phyloP scores from a whole-genome alignment of 164 flowering plant genomes.

The Pachysandra terminalis region DNA sequence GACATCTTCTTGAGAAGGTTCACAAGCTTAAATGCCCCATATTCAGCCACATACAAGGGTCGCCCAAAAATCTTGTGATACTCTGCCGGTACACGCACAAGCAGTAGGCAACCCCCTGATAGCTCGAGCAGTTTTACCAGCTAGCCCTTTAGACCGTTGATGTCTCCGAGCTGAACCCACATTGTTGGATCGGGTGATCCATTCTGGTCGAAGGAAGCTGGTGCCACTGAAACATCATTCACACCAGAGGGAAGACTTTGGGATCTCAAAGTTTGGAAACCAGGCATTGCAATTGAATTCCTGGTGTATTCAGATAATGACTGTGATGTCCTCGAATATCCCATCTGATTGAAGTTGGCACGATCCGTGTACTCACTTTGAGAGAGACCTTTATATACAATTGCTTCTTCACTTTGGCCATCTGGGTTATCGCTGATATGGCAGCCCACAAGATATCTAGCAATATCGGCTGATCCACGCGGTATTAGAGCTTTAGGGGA shows the following conservation, averaged over 20 bases:
- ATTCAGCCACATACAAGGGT: slow-evolving; percentile 74
- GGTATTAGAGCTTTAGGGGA: slow-evolving; percentile 45
- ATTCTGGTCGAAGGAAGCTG: slow-evolving; percentile 22
- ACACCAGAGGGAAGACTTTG: slow-evolving; percentile 53
- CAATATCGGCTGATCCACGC: slow-evolving; percentile 35
- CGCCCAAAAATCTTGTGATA: slow-evolving; percentile 74
- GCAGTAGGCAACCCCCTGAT: slow-evolving; percentile 68
- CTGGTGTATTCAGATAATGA: slow-evolving; percentile 50
- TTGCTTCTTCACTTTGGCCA: slow-evolving; percentile 68
- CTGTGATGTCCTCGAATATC: slow-evolving; percentile 40
- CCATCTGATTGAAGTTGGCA: slow-evolving; percentile 20
- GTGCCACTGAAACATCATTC: slow-evolving; percentile 39
- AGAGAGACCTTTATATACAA: slow-evolving; percentile 57
- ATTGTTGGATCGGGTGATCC: slow-evolving; percentile 23
- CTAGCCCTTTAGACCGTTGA: slow-evolving; percentile 72
- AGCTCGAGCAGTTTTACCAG: slow-evolving; percentile 73
- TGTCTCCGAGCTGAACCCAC: slow-evolving; percentile 90
- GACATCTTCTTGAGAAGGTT: slow-evolving; percentile 80
- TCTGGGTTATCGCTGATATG: slow-evolving; percentile 39
- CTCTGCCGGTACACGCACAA: slow-evolving; percentile 66
- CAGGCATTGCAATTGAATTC: slow-evolving; percentile 31
- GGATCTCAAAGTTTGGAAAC: slow-evolving; percentile 44
- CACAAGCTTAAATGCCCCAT: slow-evolving; percentile 75
- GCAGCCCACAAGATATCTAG: slow-evolving; percentile 42
- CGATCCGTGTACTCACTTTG: slow-evolving; percentile 28